A percentile compares a stretch with the other conserved stretches of the same genome.
These are phyloP conservation scores for Kalaharituber pfeilii DNA, from an alignment of 2,329 filamentous ascomycete species.

Conservation along the genomic window DNA sequence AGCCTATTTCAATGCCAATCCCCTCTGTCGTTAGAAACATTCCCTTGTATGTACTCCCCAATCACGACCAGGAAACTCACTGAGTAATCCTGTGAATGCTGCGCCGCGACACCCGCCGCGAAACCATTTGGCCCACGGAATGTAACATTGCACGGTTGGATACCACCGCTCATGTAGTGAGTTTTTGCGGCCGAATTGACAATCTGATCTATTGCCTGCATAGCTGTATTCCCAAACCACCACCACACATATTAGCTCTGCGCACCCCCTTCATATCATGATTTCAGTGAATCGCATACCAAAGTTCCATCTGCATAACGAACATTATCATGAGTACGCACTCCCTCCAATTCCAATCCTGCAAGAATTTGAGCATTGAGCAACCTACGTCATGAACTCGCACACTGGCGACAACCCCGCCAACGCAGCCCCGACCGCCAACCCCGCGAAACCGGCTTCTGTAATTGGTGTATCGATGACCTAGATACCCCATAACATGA, in stretches of 20 bases:
- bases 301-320: background rate
- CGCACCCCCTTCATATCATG: background rate
- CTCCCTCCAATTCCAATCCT: conserved; percentile 5
- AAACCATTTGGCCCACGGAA: conserved; percentile 99
- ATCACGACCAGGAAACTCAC: background rate
- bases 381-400: conserved; percentile 93
- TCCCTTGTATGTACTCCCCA: too few relatives aligned
- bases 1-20: conserved; percentile 32
- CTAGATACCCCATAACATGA: conserved; percentile 6
- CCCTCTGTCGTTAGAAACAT: too few relatives aligned
- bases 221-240: conserved; percentile 60
- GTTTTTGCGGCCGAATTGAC: conserved; percentile 99
- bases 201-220: conserved; percentile 99
- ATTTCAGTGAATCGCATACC: background rate
- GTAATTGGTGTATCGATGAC: conserved; percentile 98
- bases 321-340: conserved; percentile 2
- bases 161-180: conserved; percentile 99
- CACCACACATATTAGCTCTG: conserved; percentile 3
- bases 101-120: conserved; percentile 81
- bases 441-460: conserved; percentile 84
- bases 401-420: conserved; percentile 75
- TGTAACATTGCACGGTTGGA: conserved; percentile 98
- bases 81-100: conserved; percentile 53
- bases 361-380: conserved; percentile 5
- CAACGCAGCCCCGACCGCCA: conserved; percentile 85